These are phyloP conservation scores for Fusarium algeriense DNA, from an alignment of 2,329 filamentous ascomycete genomes.

Conservation along the genomic window DNA sequence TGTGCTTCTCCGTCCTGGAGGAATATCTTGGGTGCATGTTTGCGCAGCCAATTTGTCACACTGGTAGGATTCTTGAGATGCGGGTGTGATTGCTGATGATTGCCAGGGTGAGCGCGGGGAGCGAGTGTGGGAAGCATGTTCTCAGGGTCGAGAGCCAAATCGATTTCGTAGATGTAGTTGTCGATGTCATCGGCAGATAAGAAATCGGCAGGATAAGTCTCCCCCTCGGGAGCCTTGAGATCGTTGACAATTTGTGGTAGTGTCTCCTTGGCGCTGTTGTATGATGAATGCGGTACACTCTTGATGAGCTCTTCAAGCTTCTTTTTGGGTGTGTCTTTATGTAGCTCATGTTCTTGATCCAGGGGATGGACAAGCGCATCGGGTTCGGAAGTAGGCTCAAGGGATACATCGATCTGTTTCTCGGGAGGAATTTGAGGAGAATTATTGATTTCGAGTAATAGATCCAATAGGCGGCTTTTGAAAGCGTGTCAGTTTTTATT, in stretches of 20 bases:
- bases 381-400: conserved; percentile 59
- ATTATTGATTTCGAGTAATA: conserved; percentile 91
- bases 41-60: conserved; percentile 94
- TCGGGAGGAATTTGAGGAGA: conserved; percentile 80
- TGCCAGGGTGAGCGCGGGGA: conserved; percentile 58
- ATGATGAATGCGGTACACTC: conserved; percentile 65
- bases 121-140: conserved; percentile 63
- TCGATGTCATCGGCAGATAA: conserved; percentile 78
- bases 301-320: conserved; percentile 63
- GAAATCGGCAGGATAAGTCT: conserved; percentile 72
- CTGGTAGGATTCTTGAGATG: conserved; percentile 81
- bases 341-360: conserved; percentile 53
- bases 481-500: conserved; percentile 31
- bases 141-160: conserved; percentile 62
- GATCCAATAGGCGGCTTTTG: conserved; percentile 83
- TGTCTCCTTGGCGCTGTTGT: conserved; percentile 69
- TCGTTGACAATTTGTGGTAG: conserved; percentile 69
- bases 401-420: conserved; percentile 78
- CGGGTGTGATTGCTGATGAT: conserved; percentile 55
- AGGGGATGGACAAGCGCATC: conserved; percentile 50
- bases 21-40: conserved; percentile 86
- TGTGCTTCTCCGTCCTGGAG: conserved; percentile 74
- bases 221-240: conserved; percentile 63
- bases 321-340: conserved; percentile 60
- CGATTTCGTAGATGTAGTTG: conserved; percentile 77